phyloP scores from a whole-genome alignment of 306 rosid genomes.

The Medicago ruthenica region DNA sequence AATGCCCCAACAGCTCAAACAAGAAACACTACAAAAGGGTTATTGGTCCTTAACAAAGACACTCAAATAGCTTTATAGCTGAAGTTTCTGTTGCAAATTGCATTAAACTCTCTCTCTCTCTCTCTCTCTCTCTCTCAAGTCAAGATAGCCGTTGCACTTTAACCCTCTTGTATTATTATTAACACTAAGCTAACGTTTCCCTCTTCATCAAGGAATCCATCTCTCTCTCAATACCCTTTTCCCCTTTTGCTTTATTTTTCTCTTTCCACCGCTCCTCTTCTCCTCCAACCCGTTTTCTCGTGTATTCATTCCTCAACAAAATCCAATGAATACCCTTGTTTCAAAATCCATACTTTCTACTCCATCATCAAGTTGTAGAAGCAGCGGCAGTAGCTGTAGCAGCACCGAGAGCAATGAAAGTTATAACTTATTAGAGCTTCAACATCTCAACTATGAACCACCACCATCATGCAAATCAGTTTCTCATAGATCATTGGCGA shows the following conservation, averaged over 20 bases:
- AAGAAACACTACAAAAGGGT: slow-evolving; percentile 15
- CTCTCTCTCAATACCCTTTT: not conserved
- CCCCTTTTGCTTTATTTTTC: slow-evolving; percentile 4
- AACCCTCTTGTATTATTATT: not conserved
- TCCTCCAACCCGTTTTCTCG: not conserved
- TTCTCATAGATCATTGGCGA: slow-evolving; percentile 65
- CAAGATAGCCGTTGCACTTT: slow-evolving; percentile 71
- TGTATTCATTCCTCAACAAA: slow-evolving; percentile 7
- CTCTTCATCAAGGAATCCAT: slow-evolving; percentile 51
- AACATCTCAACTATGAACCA: not conserved
- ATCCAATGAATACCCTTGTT: slow-evolving; percentile 39
- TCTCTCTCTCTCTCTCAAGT: slow-evolving; percentile 24
- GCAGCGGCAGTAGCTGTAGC: slow-evolving; percentile 46
- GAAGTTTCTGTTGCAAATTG: not conserved
- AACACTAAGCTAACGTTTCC: slow-evolving; percentile 28
- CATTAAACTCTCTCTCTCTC: slow-evolving; percentile 6
- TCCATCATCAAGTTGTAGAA: slow-evolving; percentile 38
- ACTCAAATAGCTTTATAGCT: not conserved
- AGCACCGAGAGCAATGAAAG: slow-evolving; percentile 60
- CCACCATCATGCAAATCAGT: slow-evolving; percentile 28
- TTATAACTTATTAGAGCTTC: slow-evolving; percentile 32
- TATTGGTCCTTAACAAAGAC: slow-evolving; percentile 37
- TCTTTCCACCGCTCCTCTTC: slow-evolving; percentile 28
- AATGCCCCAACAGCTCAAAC: slow-evolving; percentile 16
- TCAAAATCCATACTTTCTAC: slow-evolving; percentile 32